Evolutionary conservation across 805 yeast species (phyloP), one percentile per base, ranked within the genome.

Genomic region (Lipomyces anomalus): DNA sequence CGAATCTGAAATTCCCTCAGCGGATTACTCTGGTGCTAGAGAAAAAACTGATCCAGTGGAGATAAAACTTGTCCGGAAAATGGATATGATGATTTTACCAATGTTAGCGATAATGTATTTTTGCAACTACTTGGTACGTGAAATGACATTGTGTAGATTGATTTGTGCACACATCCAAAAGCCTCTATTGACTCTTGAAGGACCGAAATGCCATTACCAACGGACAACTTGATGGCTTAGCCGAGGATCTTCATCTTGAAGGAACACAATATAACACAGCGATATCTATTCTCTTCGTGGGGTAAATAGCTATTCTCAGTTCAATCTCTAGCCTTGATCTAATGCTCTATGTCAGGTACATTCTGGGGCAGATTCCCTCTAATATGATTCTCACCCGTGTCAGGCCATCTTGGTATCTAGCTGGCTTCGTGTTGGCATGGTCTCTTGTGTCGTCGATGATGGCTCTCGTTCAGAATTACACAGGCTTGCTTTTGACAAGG

Each of bases 91-190:
- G 47, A 64, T 75, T 42, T 59, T 75, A 45, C 78, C 79, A 16
- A 72, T 70, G 73, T 53, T 75, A 22, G 71, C 73, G 48, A 63
- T 70, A 47, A 69, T 75, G 50, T 75, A 74, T 53, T 71, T 75
- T 48, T 66, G 75, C 51, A 75, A 75, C 21, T 50, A 40, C 23
- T 34, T 47, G 48, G 50, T 35, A 13, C 11, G 13, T 35, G n/a
- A n/a, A n/a, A 17, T 37, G 3, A 37, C 16, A 22, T 37, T 2
- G 16, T 3, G 2, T 3, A n/a, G 3, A 3, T 16, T 35, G 38
- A 35, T 17, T 20, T 17, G 32, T 3, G 13, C 41, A n/a, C 13
- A n/a, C 13, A 13, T n/a, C 13, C n/a, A n/a, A 13, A 49, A 51
- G 24, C 56, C 50, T 35, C 39, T 55, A 3, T 2, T 21, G 51